phyloP scores from a whole-genome alignment of 202 grass and related monocot species.

The Panicum hallii region DNA sequence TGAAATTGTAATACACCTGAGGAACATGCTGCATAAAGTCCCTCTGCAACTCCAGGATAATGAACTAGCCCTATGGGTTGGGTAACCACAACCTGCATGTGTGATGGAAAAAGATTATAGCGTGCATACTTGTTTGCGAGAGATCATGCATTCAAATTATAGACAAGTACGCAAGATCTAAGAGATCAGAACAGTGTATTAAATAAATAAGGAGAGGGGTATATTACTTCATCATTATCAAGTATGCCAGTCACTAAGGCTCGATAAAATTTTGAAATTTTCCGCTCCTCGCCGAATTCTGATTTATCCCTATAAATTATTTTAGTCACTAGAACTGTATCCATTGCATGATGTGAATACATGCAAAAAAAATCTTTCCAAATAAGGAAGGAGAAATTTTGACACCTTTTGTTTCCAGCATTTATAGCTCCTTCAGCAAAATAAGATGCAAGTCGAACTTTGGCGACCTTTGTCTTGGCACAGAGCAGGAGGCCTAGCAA shows the following conservation, averaged over 20 bases:
- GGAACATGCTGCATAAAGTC: conserved; percentile 83
- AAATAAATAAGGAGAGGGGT: neutral
- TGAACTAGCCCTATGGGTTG: conserved; percentile 84
- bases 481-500: conserved; percentile 85
- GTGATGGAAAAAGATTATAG: conserved; percentile 35
- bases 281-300: conserved; percentile 51
- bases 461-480: conserved; percentile 91
- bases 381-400: conserved; percentile 29
- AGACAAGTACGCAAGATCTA: neutral
- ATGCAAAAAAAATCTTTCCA: conserved; percentile 1
- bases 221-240: conserved; percentile 74
- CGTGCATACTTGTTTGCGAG: neutral
- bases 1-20: conserved; percentile 64
- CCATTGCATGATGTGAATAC: conserved; percentile 8
- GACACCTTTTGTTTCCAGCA: conserved; percentile 61
- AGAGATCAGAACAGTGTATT: conserved; percentile 21
- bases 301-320: conserved; percentile 62
- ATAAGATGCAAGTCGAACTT: conserved; percentile 81
- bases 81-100: conserved; percentile 71
- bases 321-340: conserved; percentile 40
- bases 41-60: conserved; percentile 82
- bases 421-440: conserved; percentile 77
- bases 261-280: conserved; percentile 96
- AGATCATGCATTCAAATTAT: neutral
- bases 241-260: conserved; percentile 73